Percentiles rank a stretch among this genome's conserved stretches.
These are phyloP conservation scores for Elasticomyces elasticus DNA, from an alignment of 495 filamentous ascomycete species.

Conservation along the genomic window DNA sequence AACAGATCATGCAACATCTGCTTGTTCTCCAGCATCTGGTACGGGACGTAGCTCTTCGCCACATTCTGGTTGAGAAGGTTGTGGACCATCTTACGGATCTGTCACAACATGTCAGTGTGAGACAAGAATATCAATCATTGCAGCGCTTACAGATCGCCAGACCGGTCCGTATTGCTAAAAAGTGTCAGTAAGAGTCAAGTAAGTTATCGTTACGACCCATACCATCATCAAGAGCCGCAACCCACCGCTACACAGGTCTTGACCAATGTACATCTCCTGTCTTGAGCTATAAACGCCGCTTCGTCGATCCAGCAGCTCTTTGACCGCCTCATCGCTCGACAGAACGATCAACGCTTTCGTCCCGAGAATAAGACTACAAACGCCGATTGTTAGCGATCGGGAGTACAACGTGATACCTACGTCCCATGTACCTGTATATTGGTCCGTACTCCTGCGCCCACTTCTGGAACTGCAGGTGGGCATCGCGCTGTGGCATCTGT, in stretches of 20 bases:
- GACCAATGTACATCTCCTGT: constrained; percentile 36
- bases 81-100: constrained; percentile 37
- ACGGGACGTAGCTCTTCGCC: constrained; percentile 36
- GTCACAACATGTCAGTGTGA: not conserved
- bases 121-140: too few relatives aligned
- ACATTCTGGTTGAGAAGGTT: constrained; percentile 36
- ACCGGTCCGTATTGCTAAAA: constrained; percentile 31
- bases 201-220: constrained; percentile 21
- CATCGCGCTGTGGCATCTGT: constrained; percentile 29
- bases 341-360: constrained; percentile 34
- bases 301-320: constrained; percentile 38
- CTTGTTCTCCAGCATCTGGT: constrained; percentile 44
- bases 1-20: constrained; percentile 40
- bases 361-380: constrained; percentile 37
- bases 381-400: too few relatives aligned
- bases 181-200: too few relatives aligned
- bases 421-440: not conserved
- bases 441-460: constrained; percentile 38
- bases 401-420: too few relatives aligned
- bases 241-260: constrained; percentile 31
- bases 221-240: constrained; percentile 39
- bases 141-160: constrained; percentile 31
- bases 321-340: constrained; percentile 30
- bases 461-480: constrained; percentile 34
- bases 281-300: constrained; percentile 37